Evolutionary conservation across 345 rosid genomes (phyloP), one percentile per base, ranked within the genome.

Genomic region (Pugionium dolabratum): DNA sequence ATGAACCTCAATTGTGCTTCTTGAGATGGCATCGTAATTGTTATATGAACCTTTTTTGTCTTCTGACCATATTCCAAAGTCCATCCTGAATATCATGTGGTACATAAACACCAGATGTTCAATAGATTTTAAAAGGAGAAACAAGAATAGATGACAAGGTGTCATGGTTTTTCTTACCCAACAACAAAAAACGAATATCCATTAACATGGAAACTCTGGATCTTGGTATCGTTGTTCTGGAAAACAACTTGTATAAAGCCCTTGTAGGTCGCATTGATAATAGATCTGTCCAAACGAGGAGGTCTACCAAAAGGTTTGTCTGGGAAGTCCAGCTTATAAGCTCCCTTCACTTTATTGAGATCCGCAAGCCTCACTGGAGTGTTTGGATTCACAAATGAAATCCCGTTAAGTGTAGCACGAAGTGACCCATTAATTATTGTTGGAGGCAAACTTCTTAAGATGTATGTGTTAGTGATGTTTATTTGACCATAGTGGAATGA

Each of bases 251-350:
- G 95, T 45, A 86, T 81, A 70, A 90, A 94, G 35, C 99, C 95
- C 78, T 74, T 82, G 75, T 90, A 94, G 9, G 96, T 94, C 66
- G 95, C 95, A 69, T 94, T 94, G 30, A 94, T 76, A 37, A 94
- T 56, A 66, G 99, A 94, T 37, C 72, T 79, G 69, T 86, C 97
- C 65, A 65, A 62, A 59, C 57, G 69, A 6, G 76, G 82, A 67
- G 87, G 76, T 60, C 92, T 79, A 64, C 62, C 42, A 34, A 86
- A 82, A n/a, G 99, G 99, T 62, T 51, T 71, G 53, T 53, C 69
- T 5, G 97, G 99, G 66, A 94, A 90, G 74, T 94, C 97, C 54
- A 94, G 83, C 76, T 90, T 94, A 77, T 94, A 90, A 55, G 68
- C 72, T 66, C 97, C 99, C 83, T 84, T 86, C 80, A 88, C 84